phyloP scores from a whole-genome alignment of 768 basidiomycete species.

The Paxillus rubicundulus region DNA sequence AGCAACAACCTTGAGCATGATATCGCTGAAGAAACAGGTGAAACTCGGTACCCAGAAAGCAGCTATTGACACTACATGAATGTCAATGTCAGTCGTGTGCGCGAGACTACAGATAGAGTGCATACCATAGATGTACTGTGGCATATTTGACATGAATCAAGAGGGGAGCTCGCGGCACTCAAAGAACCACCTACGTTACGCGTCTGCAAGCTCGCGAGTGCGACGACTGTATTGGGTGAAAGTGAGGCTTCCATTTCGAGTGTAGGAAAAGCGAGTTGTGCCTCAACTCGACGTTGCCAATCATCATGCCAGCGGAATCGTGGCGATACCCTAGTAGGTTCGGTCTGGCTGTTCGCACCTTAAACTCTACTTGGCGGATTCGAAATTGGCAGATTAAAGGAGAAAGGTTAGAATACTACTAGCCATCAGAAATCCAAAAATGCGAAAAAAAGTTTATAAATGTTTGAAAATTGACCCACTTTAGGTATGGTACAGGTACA shows the following conservation, averaged over 20 bases:
- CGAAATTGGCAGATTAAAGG: too few relatives aligned
- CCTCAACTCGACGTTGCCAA: too few relatives aligned
- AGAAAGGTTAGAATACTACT: too few relatives aligned
- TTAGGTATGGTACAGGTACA: too few relatives aligned
- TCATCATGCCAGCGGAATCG: neutral
- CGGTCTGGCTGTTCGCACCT: too few relatives aligned
- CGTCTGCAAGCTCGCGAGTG: neutral
- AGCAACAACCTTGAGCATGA: neutral
- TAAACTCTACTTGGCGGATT: too few relatives aligned
- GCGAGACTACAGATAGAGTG: neutral
- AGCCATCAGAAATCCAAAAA: too few relatives aligned
- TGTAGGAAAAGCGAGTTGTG: too few relatives aligned
- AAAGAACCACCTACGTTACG: neutral
- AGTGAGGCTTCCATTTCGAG: neutral
- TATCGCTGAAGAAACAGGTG: neutral
- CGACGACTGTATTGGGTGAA: neutral
- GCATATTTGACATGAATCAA: neutral
- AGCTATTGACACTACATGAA: conserved; percentile 1
- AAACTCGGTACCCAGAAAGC: conserved; percentile 4
- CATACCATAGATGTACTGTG: neutral
- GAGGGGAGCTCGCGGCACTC: neutral
- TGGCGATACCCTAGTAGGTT: too few relatives aligned
- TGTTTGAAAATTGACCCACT: too few relatives aligned
- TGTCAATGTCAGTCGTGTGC: neutral
- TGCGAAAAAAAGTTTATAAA: too few relatives aligned